A percentile compares a stretch with the other conserved stretches of the same genome.
Evolutionary conservation across 78 protist species (phyloP).

Genomic region (Dictyostelium capitatum): DNA sequence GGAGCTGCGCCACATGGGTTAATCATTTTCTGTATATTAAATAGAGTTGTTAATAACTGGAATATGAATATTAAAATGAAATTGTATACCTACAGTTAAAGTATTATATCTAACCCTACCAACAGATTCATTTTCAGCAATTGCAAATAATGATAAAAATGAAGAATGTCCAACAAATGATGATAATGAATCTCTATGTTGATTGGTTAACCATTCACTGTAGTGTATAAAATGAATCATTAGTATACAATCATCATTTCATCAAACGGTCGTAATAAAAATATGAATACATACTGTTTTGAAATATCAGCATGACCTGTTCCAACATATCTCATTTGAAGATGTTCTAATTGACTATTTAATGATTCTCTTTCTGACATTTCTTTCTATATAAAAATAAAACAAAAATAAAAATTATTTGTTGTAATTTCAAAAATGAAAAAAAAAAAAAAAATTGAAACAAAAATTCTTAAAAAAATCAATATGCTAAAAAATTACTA

Average conservation of each 20-base stretch:
- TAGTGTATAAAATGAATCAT: not conserved
- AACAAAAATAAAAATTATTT: no score
- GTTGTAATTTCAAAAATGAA: not conserved
- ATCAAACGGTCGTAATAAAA: not conserved
- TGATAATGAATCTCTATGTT: conserved; percentile 91
- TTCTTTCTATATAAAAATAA: not conserved
- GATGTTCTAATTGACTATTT: conserved; percentile 82
- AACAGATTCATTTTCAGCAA: conserved; percentile 88
- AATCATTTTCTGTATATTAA: conserved; percentile 39
- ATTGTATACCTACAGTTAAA: conserved; percentile 14
- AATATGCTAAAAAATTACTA: no score
- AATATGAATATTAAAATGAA: not conserved
- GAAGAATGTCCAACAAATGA: conserved; percentile 88
- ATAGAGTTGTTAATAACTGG: not conserved
- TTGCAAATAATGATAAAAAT: conserved; percentile 72
- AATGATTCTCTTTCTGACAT: conserved; percentile 82
- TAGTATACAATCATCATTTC: not conserved
- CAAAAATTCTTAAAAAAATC: no score
- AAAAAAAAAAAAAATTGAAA: not conserved
- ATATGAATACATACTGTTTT: conserved; percentile 60
- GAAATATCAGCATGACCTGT: conserved; percentile 85
- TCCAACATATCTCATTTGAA: conserved; percentile 82
- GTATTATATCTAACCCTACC: conserved; percentile 61
- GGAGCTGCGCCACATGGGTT: conserved; percentile 84
- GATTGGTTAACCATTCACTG: conserved; percentile 92